These are phyloP conservation scores for Pythium phragmitis DNA, from an alignment of 352 stramenopile genomes.

Conservation along the genomic window DNA sequence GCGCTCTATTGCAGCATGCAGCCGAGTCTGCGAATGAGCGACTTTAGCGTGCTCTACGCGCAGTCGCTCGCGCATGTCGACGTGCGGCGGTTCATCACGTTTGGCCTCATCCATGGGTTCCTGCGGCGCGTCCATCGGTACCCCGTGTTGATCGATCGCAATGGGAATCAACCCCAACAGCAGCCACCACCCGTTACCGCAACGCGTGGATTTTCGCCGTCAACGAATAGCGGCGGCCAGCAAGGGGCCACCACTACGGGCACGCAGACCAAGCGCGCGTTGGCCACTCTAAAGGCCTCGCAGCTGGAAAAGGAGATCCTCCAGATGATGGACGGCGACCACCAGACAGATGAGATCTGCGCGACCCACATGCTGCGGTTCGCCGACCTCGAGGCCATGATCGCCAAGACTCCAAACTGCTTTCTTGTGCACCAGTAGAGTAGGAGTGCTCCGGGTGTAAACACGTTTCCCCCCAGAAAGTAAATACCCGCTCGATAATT, in stretches of 20 bases:
- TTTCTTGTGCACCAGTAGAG: slow-evolving; percentile 70
- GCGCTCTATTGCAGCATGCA: slow-evolving; percentile 86
- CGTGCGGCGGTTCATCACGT: slow-evolving; percentile 83
- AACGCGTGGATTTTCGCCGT: slow-evolving; percentile 18
- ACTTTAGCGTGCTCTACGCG: slow-evolving; percentile 79
- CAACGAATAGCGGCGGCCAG: slow-evolving; percentile 2
- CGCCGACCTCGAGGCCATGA: slow-evolving; percentile 58
- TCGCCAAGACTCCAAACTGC: slow-evolving; percentile 66
- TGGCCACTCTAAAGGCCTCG: slow-evolving; percentile 38
- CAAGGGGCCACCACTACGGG: neutral
- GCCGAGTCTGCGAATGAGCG: slow-evolving; percentile 76
- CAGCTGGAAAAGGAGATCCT: slow-evolving; percentile 75
- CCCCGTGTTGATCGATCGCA: slow-evolving; percentile 63
- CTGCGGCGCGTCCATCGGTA: slow-evolving; percentile 85
- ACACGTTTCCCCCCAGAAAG: too few species aligned
- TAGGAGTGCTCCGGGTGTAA: too few species aligned
- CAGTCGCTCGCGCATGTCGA: slow-evolving; percentile 73
- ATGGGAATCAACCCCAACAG: slow-evolving; percentile 24
- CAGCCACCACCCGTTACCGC: slow-evolving; percentile 30
- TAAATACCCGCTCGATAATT: too few species aligned
- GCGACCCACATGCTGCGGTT: slow-evolving; percentile 69
- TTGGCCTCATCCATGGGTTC: slow-evolving; percentile 86
- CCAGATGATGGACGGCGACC: slow-evolving; percentile 78
- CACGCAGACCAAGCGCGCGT: slow-evolving; percentile 40
- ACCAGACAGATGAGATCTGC: slow-evolving; percentile 87